Base-by-base conservation (phyloP, 768 basidiomycete species). In the Hericium alpestre region DNA sequence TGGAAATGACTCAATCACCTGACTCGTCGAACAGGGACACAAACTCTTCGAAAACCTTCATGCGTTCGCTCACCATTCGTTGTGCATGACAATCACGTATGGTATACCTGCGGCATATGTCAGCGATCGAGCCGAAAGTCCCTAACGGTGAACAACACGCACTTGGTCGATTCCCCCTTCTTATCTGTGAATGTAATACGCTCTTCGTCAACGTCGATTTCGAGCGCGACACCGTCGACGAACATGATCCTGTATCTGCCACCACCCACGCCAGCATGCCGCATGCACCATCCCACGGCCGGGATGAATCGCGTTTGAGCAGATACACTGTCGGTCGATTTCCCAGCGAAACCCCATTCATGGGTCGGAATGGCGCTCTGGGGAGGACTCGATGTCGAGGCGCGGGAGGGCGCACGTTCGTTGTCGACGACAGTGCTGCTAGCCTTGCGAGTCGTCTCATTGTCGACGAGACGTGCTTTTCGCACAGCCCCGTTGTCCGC, bases 181-280 rank as follows among this genome's bases (percentile, higher is more conserved):
- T 56, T 63, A 38, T 62, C 64, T 38, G 62, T 68, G 48, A 71
- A 65, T 56, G 74, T 71, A 2, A 70, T 70, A 68, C 70, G 70
- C 46, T 75, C 74, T 58, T 76, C 73, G 51, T 76, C 75, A 4
- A 73, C 71, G 53, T 76, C 74, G 51, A 76, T 66, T 46, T 75
- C 73, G 52, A 76, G 64, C 25, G 67, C 61, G 32, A 65, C 63
- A 1, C 75, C 75, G 62, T 76, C 75, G 18, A 73, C 52, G 57
- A 76, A 76, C 74, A 76, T 74, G 13, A 76, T 68, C 58, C 68
- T 70, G 56, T 75, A 76, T 25, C 70, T 64, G 8, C 74, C 73
- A 1, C 70, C 11, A 8, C 22, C 49, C 11, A 16, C 16, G 22
- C 49, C 73, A 25, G 63, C 62, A 46, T 73, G 69, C 50, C 74